Conservation (phyloP, 1,284 basidiomycete species). For the Cryptococcus amylolentus region DNA sequence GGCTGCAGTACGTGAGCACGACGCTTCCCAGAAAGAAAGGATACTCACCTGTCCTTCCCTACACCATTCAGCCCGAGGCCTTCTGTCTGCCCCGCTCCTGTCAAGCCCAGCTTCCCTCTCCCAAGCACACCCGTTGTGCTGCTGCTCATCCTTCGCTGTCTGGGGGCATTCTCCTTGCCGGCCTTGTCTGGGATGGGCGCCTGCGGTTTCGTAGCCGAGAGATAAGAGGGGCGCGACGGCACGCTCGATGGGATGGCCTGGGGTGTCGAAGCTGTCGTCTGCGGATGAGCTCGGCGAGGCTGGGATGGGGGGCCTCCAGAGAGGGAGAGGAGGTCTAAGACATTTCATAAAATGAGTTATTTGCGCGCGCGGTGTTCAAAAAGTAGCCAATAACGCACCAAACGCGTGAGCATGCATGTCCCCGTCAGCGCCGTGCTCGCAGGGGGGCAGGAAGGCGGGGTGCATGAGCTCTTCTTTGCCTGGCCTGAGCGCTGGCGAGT, state of each 20-base stretch:
- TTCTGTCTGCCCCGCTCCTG: conserved; percentile 20
- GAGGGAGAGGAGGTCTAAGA: conserved; percentile 39
- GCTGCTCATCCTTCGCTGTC: conserved; percentile 41
- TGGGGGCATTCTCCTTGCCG: conserved; percentile 12
- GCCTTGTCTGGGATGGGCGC: neutral
- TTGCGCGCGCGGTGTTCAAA: neutral
- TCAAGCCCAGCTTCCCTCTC: conserved; percentile 41
- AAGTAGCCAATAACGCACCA: conserved; percentile 26
- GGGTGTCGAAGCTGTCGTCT: neutral
- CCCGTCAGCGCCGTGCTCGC: conserved; percentile 39
- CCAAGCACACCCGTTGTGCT: conserved; percentile 45
- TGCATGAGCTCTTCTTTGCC: conserved; percentile 35
- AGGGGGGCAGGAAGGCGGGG: conserved; percentile 43
- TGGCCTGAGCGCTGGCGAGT: conserved; percentile 4
- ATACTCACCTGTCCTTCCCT: conserved; percentile 31
- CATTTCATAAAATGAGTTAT: neutral
- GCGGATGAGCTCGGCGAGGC: conserved; percentile 10
- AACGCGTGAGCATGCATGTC: conserved; percentile 48
- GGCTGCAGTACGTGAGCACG: neutral
- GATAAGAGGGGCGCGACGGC: conserved; percentile 29
- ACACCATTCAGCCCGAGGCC: conserved; percentile 20
- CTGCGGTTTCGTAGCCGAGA: conserved; percentile 35
- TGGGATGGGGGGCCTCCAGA: conserved; percentile 15
- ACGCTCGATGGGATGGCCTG: conserved; percentile 34
- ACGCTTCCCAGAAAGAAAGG: neutral